Percentiles rank a stretch among this genome's conserved stretches.
These are phyloP conservation scores for Exobasidium cylindrosporum DNA, from an alignment of 1,284 basidiomycete genomes.

Conservation along the genomic window DNA sequence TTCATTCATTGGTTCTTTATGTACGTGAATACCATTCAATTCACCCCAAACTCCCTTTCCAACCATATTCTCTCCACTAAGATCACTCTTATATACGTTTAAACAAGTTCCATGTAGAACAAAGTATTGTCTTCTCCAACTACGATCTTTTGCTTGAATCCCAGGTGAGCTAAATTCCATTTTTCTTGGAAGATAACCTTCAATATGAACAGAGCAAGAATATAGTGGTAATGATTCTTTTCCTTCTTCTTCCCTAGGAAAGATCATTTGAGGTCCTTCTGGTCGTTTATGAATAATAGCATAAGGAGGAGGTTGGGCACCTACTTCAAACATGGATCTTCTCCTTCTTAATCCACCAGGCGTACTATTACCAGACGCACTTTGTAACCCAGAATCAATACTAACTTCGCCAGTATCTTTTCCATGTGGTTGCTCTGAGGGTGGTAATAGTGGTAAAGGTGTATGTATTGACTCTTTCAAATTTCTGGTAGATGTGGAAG, in stretches of 20 bases:
- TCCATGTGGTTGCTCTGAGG: conserved; percentile 19
- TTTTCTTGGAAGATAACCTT: conserved; percentile 83
- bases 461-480: not conserved
- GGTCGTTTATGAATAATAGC: conserved; percentile 47
- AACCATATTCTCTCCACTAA: conserved; percentile 20
- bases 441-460: too few species aligned
- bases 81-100: conserved; percentile 70
- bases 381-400: not conserved
- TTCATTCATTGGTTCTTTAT: conserved; percentile 40
- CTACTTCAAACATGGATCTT: conserved; percentile 48
- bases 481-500: conserved; percentile 60
- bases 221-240: conserved; percentile 77
- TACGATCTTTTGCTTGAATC: conserved; percentile 80
- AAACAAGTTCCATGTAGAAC: conserved; percentile 89
- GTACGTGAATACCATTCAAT: conserved; percentile 47
- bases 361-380: conserved; percentile 22
- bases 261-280: conserved; percentile 37
- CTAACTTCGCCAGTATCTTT: conserved; percentile 16
- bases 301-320: conserved; percentile 42
- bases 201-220: conserved; percentile 79
- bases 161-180: conserved; percentile 87
- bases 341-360: conserved; percentile 32
- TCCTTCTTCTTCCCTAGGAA: conserved; percentile 64
- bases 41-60: conserved; percentile 36
- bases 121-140: conserved; percentile 84